phyloP scores from a whole-genome alignment of 495 filamentous ascomycete genomes.

The Penicillium verhagenii region DNA sequence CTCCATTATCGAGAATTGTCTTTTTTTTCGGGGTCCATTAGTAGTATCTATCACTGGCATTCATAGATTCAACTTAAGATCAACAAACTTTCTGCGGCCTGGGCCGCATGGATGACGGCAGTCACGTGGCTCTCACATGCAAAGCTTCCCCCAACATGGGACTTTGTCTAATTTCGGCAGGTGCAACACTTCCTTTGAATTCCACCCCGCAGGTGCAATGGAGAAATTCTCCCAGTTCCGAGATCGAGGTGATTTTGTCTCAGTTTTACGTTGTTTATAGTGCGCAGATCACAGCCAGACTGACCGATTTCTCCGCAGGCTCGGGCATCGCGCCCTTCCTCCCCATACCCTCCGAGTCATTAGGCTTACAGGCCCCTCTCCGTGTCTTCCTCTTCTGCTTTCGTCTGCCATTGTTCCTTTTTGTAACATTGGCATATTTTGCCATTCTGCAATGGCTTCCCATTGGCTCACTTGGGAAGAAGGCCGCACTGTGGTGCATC shows the following conservation, averaged over 20 bases:
- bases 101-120: not conserved
- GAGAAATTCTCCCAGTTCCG: constrained; percentile 97
- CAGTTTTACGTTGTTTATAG: not conserved
- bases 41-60: no score
- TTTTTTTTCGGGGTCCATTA: no score
- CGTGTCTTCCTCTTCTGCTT: constrained; percentile 73
- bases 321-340: constrained; percentile 96
- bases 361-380: constrained; percentile 58
- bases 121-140: constrained; percentile 24
- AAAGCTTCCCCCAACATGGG: constrained; percentile 4
- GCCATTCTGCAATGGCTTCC: constrained; percentile 81
- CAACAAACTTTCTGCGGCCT: no score
- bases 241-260: constrained; percentile 70
- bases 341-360: constrained; percentile 63
- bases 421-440: constrained; percentile 69
- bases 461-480: constrained; percentile 74
- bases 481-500: constrained; percentile 81
- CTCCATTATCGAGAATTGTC: not conserved
- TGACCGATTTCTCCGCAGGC: constrained; percentile 49
- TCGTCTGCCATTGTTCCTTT: constrained; percentile 76
- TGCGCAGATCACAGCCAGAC: constrained; percentile 4
- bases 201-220: constrained; percentile 50
- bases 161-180: not conserved
- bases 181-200: not conserved
- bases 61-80: no score